Base-by-base conservation (phyloP, 2,329 filamentous ascomycete genomes). In the Fusarium dimerum region DNA sequence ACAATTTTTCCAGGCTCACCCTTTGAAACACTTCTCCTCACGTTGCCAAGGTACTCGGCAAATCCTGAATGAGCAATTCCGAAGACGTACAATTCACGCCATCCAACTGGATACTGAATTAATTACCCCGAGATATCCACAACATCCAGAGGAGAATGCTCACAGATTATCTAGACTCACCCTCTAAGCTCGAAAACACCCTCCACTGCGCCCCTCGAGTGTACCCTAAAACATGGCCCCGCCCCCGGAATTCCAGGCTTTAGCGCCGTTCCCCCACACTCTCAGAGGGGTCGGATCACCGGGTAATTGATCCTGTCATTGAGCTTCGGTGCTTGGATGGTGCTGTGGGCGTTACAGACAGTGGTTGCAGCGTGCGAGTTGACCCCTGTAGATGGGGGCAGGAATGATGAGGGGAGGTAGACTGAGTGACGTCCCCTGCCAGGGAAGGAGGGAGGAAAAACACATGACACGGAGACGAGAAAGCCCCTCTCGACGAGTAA, bases 381-480 rank as follows among this genome's bases (percentile, higher is more conserved):
- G 45, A 11, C 16, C 13, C 32, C 6, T 29, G 34, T 13, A 30
- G 47, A 34, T 18, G 42, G 36, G 39, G 43, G 44, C 45, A 48
- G 43, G 42, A 32, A 53, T 50, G 50, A 48, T 55, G 55, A 51
- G 54, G 48, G 45, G 17, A 40, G 18, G 39, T 40, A 26, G 30
- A 17, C 44, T 39, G 44, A 51, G 49, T 43, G 49, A 47, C 45
- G 44, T 51, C 49, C 20, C 20, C 49, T 45, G 43, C 38, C 20
- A 26, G 20, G 20, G 41, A 47, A 51, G 48, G 43, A 42, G 48
- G 45, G 51, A 12, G 9, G 4, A 36, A 50, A 57, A 60, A 60
- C 58, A 59, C 58, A 59, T 60, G 58, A 61, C 58, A 60, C 45
- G 43, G 51, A 57, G 45, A 55, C 55, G 34, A 53, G 45, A 45